Base-by-base conservation (phyloP, 768 basidiomycete genomes). In the Suillus paluster region DNA sequence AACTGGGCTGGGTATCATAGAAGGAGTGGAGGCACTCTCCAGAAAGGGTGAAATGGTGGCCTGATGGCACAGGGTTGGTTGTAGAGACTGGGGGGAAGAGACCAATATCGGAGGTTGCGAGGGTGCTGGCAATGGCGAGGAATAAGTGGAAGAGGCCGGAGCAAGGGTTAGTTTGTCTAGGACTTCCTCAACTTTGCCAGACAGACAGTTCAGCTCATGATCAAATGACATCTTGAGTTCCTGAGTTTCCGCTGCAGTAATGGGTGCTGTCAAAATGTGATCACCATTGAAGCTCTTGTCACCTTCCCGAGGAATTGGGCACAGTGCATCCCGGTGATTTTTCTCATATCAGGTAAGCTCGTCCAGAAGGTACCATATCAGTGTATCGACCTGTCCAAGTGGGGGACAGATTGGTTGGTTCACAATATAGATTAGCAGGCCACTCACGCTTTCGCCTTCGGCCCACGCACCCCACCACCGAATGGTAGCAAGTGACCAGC, bases 361-460 rank as follows among this genome's bases (percentile, higher is more conserved):
- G 57, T 79, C 72, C 15, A 78, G 34, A 3, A 78, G 72, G 60
- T 78, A 79, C 39, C 67, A 69, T 58, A 77, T 75, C 36, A 79
- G 54, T 1, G 74, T 77, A 59, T 79, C 77, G 11, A 74, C 70
- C 75, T 74, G 42, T 38, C 36, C 10, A 10, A 38, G 36, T 30
- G 30, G 6, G 30, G 30, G 30, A 6, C 6, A n/a, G n/a, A 30
- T 30, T 30, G 30, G 30, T 30, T 6, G 6, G 30, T 30, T 30
- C 30, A 30, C 30, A 30, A 30, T 6, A 3, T 30, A n/a, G n/a
- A n/a, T n/a, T n/a, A n/a, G n/a, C n/a, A n/a, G n/a, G n/a, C 30
- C 30, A 30, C 30, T 30, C 30, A 30, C 30, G 6, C 30, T 30
- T 30, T 30, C 30, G 30, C 30, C 30, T 30, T 30, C 6, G 30